A percentile compares a stretch with the other conserved stretches of the same genome.
phyloP scores from a whole-genome alignment of 2,329 filamentous ascomycete species.

The Fusarium drepaniforme region DNA sequence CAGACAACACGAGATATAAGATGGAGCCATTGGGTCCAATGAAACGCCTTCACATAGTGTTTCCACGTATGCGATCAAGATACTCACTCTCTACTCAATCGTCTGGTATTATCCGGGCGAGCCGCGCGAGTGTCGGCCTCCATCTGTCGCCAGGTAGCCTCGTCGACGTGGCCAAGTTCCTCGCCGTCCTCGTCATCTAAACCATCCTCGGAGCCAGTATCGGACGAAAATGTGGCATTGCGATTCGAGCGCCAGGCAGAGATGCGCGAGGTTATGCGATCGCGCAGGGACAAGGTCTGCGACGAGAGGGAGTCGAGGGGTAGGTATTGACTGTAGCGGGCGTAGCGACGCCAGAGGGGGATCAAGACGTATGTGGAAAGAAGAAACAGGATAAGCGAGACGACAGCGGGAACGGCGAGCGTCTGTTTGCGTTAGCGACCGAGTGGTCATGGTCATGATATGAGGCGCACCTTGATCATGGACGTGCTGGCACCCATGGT shows the following conservation, averaged over 20 bases:
- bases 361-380: constrained; percentile 73
- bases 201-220: constrained; percentile 61
- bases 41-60: background rate
- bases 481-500: constrained; percentile 51
- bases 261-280: constrained; percentile 56
- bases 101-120: constrained; percentile 63
- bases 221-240: constrained; percentile 55
- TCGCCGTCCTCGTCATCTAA: constrained; percentile 72
- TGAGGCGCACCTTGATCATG: constrained; percentile 50
- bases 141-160: constrained; percentile 58
- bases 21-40: background rate
- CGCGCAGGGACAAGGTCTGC: constrained; percentile 66
- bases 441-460: constrained; percentile 23
- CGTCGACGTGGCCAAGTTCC: constrained; percentile 73
- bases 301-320: constrained; percentile 74
- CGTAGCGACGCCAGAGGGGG: constrained; percentile 77
- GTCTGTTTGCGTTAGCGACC: constrained; percentile 62
- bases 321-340: constrained; percentile 80
- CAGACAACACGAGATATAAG: background rate
- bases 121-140: constrained; percentile 50
- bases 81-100: constrained; percentile 80
- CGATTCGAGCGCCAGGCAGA: constrained; percentile 59
- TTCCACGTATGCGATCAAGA: background rate
- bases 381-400: constrained; percentile 78
- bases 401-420: constrained; percentile 76